Conservation (phyloP, 2,329 filamentous ascomycete genomes). For the Phaeosphaeriaceae sp. region DNA sequence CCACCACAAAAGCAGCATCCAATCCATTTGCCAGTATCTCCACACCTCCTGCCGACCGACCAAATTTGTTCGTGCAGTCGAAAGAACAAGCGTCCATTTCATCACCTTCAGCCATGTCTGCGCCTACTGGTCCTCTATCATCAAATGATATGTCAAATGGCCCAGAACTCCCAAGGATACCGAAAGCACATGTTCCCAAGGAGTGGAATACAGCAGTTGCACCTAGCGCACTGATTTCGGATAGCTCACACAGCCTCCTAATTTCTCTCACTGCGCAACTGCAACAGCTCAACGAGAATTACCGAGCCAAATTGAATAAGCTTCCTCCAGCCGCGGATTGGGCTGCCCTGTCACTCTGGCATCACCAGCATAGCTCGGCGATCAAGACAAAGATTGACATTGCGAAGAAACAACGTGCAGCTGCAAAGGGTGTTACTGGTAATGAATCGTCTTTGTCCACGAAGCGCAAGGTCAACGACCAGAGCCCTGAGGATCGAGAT, state of each 20-base stretch:
- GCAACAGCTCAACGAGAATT: slow-evolving; percentile 35
- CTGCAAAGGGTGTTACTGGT: slow-evolving; percentile 39
- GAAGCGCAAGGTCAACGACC: slow-evolving; percentile 37
- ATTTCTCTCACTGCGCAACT: slow-evolving; percentile 29
- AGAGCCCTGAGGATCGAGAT: slow-evolving; percentile 17
- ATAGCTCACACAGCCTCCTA: slow-evolving; percentile 23
- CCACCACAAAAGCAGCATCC: slow-evolving; percentile 11
- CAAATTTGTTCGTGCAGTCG: slow-evolving; percentile 21
- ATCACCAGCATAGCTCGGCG: slow-evolving; percentile 31
- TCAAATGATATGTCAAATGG: slow-evolving; percentile 8
- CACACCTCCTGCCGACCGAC: slow-evolving; percentile 16
- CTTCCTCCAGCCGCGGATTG: slow-evolving; percentile 37
- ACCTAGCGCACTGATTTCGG: slow-evolving; percentile 10
- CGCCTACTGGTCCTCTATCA: slow-evolving; percentile 11
- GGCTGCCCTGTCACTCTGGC: slow-evolving; percentile 39
- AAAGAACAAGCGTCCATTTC: slow-evolving; percentile 20
- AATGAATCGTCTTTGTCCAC: slow-evolving; percentile 41
- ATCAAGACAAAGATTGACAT: slow-evolving; percentile 38
- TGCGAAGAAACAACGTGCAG: slow-evolving; percentile 38
- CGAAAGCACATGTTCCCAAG: slow-evolving; percentile 33
- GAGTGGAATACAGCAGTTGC: slow-evolving; percentile 28
- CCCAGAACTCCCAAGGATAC: slow-evolving; percentile 28
- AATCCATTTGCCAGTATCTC: slow-evolving; percentile 25
- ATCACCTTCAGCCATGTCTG: slow-evolving; percentile 17
- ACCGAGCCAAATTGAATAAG: slow-evolving; percentile 30